Evolutionary conservation across 106 monocot genomes (phyloP), one percentile per base, ranked within the genome.

Genomic region (Triglochin maritima): DNA sequence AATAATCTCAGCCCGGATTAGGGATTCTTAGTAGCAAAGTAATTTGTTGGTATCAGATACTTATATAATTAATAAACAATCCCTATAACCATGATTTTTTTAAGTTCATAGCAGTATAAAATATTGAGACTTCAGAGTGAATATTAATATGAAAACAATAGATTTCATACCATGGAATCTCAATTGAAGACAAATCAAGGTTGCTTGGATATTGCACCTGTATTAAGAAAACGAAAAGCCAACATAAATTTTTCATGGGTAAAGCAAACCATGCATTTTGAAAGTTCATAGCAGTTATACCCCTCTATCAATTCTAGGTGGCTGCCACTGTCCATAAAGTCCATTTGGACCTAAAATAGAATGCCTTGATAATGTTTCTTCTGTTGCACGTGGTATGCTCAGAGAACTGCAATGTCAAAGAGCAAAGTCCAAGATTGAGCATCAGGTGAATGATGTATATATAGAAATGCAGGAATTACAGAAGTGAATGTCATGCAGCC

Each of bases 321-420:
- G 82, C 67, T 69, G 72, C 88, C 92, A 92, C 41, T 86, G 74
- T 47, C 98, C 98, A 82, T 80, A 57, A 63, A 98, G 88, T 13
- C 98, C 98, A 88, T 92, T 89, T 57, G 86, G 92, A 48, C 98
- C 98, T 69, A 92, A 73, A 42, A 98, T 92, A 45, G 98, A 89
- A 73, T 98, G 98, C 49, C 82, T 83, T 63, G 84, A 88, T 62
- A 98, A 62, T 0, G 98, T 89, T 64, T 98, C 98, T 56, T 98
- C 88, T 13, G 68, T 98, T 54, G 98, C 80, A 59, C 75, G 77
- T 16, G 80, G 84, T 47, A 86, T 69, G 66, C 59, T 82, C 43
- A 88, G 56, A 69, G 83, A 88, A 56, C 96, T 91, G 71, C 63
- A 81, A 46, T 29, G 29, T 29, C 29, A 29, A 29, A 29, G 1